phyloP scores from a whole-genome alignment of 2,329 filamentous ascomycete genomes.

The Aspergillus sp. region DNA sequence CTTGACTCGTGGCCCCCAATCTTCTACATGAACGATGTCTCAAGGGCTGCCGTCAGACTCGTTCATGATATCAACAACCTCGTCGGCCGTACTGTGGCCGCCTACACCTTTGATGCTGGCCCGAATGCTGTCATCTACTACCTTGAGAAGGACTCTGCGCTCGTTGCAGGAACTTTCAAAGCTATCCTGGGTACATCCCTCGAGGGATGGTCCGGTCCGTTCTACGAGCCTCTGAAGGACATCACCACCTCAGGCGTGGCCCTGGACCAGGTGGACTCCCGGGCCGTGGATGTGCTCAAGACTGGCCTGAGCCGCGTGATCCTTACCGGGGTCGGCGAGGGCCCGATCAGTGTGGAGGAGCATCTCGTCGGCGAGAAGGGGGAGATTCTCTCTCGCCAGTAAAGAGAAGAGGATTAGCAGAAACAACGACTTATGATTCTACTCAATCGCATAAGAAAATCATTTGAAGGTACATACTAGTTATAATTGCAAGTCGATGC shows the following conservation, averaged over 20 bases:
- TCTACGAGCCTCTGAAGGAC: slow-evolving; percentile 58
- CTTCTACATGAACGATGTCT: slow-evolving; percentile 97
- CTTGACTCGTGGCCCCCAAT: slow-evolving; percentile 96
- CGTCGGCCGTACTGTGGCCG: slow-evolving; percentile 79
- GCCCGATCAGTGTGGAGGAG: slow-evolving; percentile 78
- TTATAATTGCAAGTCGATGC: slow-evolving; percentile 3
- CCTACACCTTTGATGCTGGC: slow-evolving; percentile 97
- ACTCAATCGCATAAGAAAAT: slow-evolving; percentile 3
- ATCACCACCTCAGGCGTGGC: slow-evolving; percentile 54
- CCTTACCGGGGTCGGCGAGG: slow-evolving; percentile 87
- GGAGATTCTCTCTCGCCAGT: slow-evolving; percentile 42
- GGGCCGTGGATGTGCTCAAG: slow-evolving; percentile 68
- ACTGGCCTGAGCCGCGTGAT: slow-evolving; percentile 88
- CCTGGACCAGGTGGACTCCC: slow-evolving; percentile 62
- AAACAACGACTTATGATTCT: slow-evolving; percentile 14
- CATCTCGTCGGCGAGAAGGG: slow-evolving; percentile 74
- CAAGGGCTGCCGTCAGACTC: slow-evolving; percentile 80
- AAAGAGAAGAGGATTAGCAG: neutral
- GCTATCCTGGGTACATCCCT: slow-evolving; percentile 68
- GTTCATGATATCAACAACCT: slow-evolving; percentile 86
- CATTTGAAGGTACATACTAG: neutral
- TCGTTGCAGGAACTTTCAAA: slow-evolving; percentile 80
- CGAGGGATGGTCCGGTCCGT: slow-evolving; percentile 61
- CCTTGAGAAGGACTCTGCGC: slow-evolving; percentile 73
- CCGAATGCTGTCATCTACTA: slow-evolving; percentile 98